A percentile compares a stretch with the other conserved stretches of the same genome.
These are phyloP conservation scores for Solanum virginianum DNA, from an alignment of 257 asterid species.

Conservation along the genomic window DNA sequence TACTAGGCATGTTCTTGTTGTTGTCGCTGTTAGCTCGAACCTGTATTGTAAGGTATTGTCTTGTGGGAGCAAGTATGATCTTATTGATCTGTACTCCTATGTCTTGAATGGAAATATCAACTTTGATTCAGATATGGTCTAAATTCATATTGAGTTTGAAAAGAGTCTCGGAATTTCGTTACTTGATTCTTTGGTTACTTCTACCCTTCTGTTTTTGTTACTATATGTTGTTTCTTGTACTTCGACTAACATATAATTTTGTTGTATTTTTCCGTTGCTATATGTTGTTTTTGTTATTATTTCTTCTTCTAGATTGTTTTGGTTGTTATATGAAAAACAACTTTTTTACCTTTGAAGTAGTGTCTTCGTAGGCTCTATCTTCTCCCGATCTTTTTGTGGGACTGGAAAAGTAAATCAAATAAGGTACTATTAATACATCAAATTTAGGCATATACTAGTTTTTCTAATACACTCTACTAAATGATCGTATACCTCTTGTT, in stretches of 20 bases:
- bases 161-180: background rate
- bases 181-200: background rate
- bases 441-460: no score
- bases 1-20: background rate
- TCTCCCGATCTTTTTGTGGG: no score
- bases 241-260: background rate
- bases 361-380: no score
- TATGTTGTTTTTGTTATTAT: background rate
- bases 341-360: no score
- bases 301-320: no score
- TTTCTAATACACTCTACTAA: no score
- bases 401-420: no score
- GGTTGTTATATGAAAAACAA: no score
- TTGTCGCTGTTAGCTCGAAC: background rate
- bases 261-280: no score
- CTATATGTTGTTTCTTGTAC: background rate
- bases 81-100: background rate
- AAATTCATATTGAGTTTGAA: background rate
- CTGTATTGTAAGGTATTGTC: background rate
- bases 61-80: background rate
- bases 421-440: no score
- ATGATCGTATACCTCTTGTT: no score
- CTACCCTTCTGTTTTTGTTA: no score
- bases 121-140: background rate
- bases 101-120: background rate